Percentiles rank a stretch among this genome's conserved stretches.
phyloP scores from a whole-genome alignment of 768 basidiomycete species.

The Hygrophorus russula region DNA sequence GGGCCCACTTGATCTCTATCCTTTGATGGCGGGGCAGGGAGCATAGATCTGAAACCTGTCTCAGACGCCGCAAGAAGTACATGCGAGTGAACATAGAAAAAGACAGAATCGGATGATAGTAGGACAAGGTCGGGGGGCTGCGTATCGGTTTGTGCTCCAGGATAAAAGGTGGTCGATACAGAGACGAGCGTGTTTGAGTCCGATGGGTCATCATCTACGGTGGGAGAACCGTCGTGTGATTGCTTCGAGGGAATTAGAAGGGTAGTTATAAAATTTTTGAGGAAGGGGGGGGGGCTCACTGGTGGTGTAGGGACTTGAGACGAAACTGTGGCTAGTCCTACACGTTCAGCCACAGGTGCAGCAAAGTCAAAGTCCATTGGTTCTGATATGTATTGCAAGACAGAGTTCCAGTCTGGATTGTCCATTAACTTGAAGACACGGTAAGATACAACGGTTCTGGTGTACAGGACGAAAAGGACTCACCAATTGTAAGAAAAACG shows the following conservation, averaged over 20 bases:
- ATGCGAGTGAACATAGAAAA: constrained; percentile 70
- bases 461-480: not conserved
- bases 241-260: constrained; percentile 19
- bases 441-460: not conserved
- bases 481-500: too few relatives aligned
- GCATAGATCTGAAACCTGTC: constrained; percentile 51
- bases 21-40: constrained; percentile 32
- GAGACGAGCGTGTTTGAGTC: constrained; percentile 43
- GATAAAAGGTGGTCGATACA: constrained; percentile 76
- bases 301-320: constrained; percentile 53
- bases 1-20: constrained; percentile 33
- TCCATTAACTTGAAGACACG: constrained; percentile 21
- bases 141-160: constrained; percentile 47
- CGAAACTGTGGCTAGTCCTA: constrained; percentile 11
- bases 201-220: constrained; percentile 20
- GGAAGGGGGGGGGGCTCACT: constrained; percentile 18
- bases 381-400: constrained; percentile 46
- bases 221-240: constrained; percentile 34
- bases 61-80: constrained; percentile 46
- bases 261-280: not conserved
- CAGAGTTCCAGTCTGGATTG: constrained; percentile 47
- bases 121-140: constrained; percentile 54
- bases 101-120: constrained; percentile 65
- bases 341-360: constrained; percentile 20
- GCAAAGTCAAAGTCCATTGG: constrained; percentile 32